A percentile compares a stretch with the other conserved stretches of the same genome.
phyloP scores from a whole-genome alignment of 495 filamentous ascomycete genomes.

The Penicillium riverlandense region DNA sequence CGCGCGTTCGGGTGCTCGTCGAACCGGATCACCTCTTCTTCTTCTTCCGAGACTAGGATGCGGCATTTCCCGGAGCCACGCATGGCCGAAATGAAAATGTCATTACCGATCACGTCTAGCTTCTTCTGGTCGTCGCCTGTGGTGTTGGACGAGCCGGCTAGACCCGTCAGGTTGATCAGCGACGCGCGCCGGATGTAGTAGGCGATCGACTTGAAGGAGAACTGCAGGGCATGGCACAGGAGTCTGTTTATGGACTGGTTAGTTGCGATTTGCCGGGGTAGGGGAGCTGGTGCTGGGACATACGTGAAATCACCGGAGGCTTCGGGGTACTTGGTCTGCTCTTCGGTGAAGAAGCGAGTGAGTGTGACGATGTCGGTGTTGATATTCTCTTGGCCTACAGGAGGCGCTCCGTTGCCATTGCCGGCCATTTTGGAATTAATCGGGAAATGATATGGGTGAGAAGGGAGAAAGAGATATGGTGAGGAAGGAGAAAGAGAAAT shows the following conservation, averaged over 20 bases:
- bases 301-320: constrained; percentile 96
- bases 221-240: constrained; percentile 94
- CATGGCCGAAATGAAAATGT: constrained; percentile 94
- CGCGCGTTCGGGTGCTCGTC: constrained; percentile 69
- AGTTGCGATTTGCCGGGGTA: not conserved
- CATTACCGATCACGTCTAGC: constrained; percentile 97
- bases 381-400: constrained; percentile 62
- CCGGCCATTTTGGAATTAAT: constrained; percentile 26
- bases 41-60: constrained; percentile 91
- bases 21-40: constrained; percentile 87
- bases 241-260: constrained; percentile 44
- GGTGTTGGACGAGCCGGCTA: constrained; percentile 89
- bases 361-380: constrained; percentile 96
- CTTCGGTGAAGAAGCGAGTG: constrained; percentile 90
- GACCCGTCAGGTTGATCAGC: constrained; percentile 91
- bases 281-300: constrained; percentile 20
- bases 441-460: not conserved
- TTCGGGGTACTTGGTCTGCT: constrained; percentile 86
- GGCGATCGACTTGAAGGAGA: constrained; percentile 98
- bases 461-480: not conserved
- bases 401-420: constrained; percentile 27
- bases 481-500: not conserved
- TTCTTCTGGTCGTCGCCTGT: constrained; percentile 99
- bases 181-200: constrained; percentile 98
- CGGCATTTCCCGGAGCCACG: constrained; percentile 80